phyloP scores from a whole-genome alignment of 768 basidiomycete genomes.

The Suillus brevipes region DNA sequence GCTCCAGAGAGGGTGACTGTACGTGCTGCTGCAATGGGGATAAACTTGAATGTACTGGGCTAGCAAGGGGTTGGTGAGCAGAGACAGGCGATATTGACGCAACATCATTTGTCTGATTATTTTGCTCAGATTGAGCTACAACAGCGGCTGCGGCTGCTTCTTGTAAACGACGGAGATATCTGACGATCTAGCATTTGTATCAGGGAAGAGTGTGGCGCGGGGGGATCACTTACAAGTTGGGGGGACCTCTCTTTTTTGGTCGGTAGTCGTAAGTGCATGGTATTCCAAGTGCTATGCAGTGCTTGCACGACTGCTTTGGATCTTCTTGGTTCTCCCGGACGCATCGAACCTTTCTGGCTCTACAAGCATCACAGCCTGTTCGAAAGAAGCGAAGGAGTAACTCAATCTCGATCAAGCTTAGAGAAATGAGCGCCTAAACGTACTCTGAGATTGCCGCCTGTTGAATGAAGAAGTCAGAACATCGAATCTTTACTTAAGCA shows the following conservation, averaged over 20 bases:
- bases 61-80: slow-evolving; percentile 36
- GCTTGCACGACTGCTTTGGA: slow-evolving; percentile 79
- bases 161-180: slow-evolving; percentile 78
- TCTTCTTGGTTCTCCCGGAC: slow-evolving; percentile 79
- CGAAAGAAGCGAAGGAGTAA: slow-evolving; percentile 18
- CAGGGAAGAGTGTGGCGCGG: slow-evolving; percentile 1
- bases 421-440: slow-evolving; percentile 30
- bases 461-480: slow-evolving; percentile 33
- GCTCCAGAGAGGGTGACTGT: slow-evolving; percentile 50
- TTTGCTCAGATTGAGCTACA: slow-evolving; percentile 42
- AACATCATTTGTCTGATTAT: slow-evolving; percentile 39
- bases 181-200: slow-evolving; percentile 27
- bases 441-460: slow-evolving; percentile 87
- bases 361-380: slow-evolving; percentile 82
- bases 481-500: slow-evolving; percentile 26
- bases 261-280: slow-evolving; percentile 91
- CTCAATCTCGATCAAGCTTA: slow-evolving; percentile 21
- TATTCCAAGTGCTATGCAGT: slow-evolving; percentile 79
- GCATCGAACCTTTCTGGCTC: slow-evolving; percentile 85
- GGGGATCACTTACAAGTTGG: slow-evolving; percentile 67
- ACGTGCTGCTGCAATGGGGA: slow-evolving; percentile 37
- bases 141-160: slow-evolving; percentile 63
- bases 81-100: slow-evolving; percentile 47
- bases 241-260: slow-evolving; percentile 91
- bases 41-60: slow-evolving; percentile 47